Evolutionary conservation across 2,329 filamentous ascomycete species (phyloP), one percentile per base, ranked within the genome.

Genomic region (Hyphodiscus sp.): DNA sequence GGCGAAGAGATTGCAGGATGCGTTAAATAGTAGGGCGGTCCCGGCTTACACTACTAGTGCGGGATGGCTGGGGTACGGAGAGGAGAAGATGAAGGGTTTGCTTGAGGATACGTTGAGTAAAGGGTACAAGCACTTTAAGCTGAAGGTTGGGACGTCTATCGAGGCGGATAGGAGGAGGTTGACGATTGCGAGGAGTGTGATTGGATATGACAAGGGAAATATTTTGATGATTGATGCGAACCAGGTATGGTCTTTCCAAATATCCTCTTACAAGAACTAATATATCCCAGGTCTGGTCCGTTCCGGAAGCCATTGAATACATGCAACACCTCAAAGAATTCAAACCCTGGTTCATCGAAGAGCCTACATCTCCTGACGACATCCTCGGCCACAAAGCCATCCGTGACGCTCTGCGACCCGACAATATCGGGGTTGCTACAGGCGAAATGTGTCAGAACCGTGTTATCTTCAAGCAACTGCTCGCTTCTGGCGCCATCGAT

Each of bases 401-500:
- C 64, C 83, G 88, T 49, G 86, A 92, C 57, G 90, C 90, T 3
- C 82, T 96, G 11, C 79, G 80, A 63, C 83, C 87, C 0, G 76
- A 83, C 66, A 81, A 81, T 53, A 89, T 96, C 63, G 89, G 89
- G 54, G 91, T 95, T 5, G 91, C 91, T 8, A 95, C 91, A 0
- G 91, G 91, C 58, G 91, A 96, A 74, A 95, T 95, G 89, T 94
- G 89, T 74, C 91, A 95, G 75, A 96, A 95, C 76, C 84, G 91
- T 41, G 88, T 95, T 60, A 82, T 95, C 65, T 95, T 95, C 81
- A 96, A 95, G 79, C 91, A 96, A 73, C 81, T 95, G 56, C 80
- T 96, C 49, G 81, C 85, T 68, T 76, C 82, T 2, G 86, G 86
- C 49, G 89, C 90, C 56, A 89, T 95, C 63, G 90, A 94, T 65